Evolutionary conservation across 805 yeast genomes (phyloP), one percentile per base, ranked within the genome.

Genomic region (Nadsonia fulvescens): DNA sequence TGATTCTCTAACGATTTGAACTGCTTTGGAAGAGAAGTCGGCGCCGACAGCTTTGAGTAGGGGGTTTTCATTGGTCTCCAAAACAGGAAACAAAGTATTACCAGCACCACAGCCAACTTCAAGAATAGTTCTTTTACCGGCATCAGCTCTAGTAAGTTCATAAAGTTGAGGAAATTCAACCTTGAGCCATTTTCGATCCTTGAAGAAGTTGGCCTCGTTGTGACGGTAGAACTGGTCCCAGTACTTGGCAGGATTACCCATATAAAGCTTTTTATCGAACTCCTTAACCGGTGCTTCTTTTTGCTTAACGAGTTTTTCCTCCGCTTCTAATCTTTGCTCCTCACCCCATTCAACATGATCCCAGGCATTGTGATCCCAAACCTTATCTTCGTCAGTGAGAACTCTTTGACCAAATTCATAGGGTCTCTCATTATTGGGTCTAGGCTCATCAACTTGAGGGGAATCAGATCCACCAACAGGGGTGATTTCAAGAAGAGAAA

Each of bases 41-140:
- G 82, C 89, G 2, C 93, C 98, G 29, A 67, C 62, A 5, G 89
- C 66, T 37, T 55, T 62, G 27, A 89, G 53, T 14, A 70, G 51
- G n/a, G 71, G 70, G 51, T 89, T 89, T 46, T 77, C 60, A 47
- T 89, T 89, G 39, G 75, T 82, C 29, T 63, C 63, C 31, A 89
- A 53, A 12, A 89, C 72, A 4, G 98, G 98, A 48, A 75, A 89
- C 57, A 89, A 65, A 0, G 98, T 89, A 49, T 89, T 89, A 7
- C 98, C 98, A 4, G 94, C 96, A 30, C 98, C 98, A 53, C 98
- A 89, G 3, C 98, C 98, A 24, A 89, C 74, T 49, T 89, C 98
- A 29, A 89, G 60, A 17, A 89, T 73, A 3, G 72, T 68, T 12
- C 62, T 61, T 4, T 73, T 66, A n/a, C 81, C 75, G 5, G 72